A percentile compares a stretch with the other conserved stretches of the same genome.
phyloP scores from a whole-genome alignment of 2,329 filamentous ascomycete species.

The Sporothrix luriei region DNA sequence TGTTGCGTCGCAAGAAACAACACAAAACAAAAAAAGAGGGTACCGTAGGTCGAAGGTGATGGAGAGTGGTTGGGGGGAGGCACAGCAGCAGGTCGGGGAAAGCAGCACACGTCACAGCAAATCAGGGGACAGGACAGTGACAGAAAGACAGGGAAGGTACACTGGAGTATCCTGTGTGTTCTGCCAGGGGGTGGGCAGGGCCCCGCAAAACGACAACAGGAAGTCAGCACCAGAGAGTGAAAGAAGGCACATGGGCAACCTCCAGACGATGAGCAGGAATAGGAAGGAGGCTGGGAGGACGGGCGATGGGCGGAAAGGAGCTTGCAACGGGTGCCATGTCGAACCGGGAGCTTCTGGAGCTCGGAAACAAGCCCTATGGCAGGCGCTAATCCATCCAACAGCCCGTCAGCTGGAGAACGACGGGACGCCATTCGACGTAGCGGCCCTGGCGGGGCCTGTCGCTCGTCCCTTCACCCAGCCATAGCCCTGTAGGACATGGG shows the following conservation, averaged over 20 bases:
- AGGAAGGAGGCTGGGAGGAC: neutral
- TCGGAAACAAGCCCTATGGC: conserved; percentile 17
- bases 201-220: neutral
- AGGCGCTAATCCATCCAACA: neutral
- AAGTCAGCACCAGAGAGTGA: neutral
- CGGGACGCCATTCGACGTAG: neutral
- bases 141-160: conserved; percentile 6
- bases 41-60: too few relatives aligned
- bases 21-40: neutral
- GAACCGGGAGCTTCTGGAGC: neutral
- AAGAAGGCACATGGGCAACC: neutral
- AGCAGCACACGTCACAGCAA: neutral
- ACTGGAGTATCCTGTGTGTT: neutral
- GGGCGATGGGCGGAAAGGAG: neutral
- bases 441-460: neutral
- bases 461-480: neutral
- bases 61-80: neutral
- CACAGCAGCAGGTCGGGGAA: neutral
- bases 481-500: conserved; percentile 19
- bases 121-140: neutral
- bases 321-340: neutral
- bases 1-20: neutral
- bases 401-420: neutral
- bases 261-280: neutral
- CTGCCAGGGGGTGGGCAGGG: conserved; percentile 11